A percentile compares a stretch with the other conserved stretches of the same genome.
Conservation (phyloP, 164 flowering plant species). For the Stephania cephalantha region DNA sequence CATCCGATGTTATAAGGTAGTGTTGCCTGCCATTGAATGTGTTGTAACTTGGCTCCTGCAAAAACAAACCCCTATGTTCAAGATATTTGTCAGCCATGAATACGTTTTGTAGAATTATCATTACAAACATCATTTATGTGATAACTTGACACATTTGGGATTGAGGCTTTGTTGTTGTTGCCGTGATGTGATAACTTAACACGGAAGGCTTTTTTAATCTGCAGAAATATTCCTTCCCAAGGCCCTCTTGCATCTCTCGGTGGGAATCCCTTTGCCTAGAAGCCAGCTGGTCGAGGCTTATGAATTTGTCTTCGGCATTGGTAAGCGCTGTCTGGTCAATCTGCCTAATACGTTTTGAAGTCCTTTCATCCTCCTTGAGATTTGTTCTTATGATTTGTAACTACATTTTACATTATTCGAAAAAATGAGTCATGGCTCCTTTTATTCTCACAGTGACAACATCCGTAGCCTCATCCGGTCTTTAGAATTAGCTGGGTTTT, state of each 20-base stretch:
- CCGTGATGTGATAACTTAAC: too few relatives aligned
- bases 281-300: not conserved
- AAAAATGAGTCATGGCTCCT: not conserved
- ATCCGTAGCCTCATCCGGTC: not conserved
- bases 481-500: not conserved
- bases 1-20: too few relatives aligned
- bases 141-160: too few relatives aligned
- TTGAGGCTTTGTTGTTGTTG: too few relatives aligned
- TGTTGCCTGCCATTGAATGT: too few relatives aligned
- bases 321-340: not conserved
- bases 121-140: not conserved
- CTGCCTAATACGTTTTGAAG: not conserved
- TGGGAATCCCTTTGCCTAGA: conserved; percentile 72
- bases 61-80: too few relatives aligned
- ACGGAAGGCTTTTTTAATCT: conserved; percentile 2
- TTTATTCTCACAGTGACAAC: not conserved
- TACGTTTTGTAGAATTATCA: too few relatives aligned
- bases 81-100: not conserved
- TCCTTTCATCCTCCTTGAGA: not conserved
- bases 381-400: not conserved
- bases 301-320: not conserved
- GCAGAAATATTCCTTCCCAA: conserved; percentile 50
- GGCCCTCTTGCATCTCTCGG: conserved; percentile 54
- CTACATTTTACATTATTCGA: not conserved
- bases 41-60: too few relatives aligned